Base-by-base conservation (phyloP, 805 yeast species). In the Helenozyma baotianmanensis region DNA sequence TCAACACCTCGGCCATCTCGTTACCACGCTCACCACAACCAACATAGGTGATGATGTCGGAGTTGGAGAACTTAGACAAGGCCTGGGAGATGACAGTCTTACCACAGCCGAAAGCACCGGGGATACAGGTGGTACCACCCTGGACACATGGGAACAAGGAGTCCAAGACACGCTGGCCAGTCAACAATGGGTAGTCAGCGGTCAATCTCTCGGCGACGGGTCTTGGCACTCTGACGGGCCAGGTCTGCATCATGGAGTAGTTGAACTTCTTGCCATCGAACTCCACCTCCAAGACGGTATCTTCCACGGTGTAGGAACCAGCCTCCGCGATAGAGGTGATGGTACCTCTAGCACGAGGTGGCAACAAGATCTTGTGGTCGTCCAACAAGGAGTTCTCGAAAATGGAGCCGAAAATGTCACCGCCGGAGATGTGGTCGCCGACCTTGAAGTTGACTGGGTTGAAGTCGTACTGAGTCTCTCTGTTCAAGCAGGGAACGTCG, bases 51-150 rank as follows among this genome's bases (percentile, higher is more conserved):
- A 92, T 92, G 37, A 87, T 83, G 62, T 92, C 98, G 14, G 97
- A 92, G 76, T 92, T 92, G 39, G 98, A 92, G 68, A 80, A 92
- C 64, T 92, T 92, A 45, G 97, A 90, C 59, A 92, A 73, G 1
- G 97, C 87, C 70, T 90, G 98, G 18, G 98, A 90, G 60, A 90
- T 90, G 54, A 90, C 98, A 9, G 98, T 90, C 62, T 89, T 92
- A 65, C 99, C 99, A 68, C 97, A 92, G 45, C 99, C 99, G 54
- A 92, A 92, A 44, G 99, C 99, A 69, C 99, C 99, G 29, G 99
- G 99, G 62, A 92, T 92, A 82, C 98, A 94, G 22, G 99, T 92
- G 24, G 99, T 92, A 72, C 99, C 99, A 70, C 99, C 99, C 73
- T 92, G 98, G 51, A 92, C 99, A 78, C 95, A 84, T 29, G 99